Evolutionary conservation across 1,139 yeast genomes (phyloP), one percentile per base, ranked within the genome.

Genomic region (Diutina pseudorugosa): DNA sequence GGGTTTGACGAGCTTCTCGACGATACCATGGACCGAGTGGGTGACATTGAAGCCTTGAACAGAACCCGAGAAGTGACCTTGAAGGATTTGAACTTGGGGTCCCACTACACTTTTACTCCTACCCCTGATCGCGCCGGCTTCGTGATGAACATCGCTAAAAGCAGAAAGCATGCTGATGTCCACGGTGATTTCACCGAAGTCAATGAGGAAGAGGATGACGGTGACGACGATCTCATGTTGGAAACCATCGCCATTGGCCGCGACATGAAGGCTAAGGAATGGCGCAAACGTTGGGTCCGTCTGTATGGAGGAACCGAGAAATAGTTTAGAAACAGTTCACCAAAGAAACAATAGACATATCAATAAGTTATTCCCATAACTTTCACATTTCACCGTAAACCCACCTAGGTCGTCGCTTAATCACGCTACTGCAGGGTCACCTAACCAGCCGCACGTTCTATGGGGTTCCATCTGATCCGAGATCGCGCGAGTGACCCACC

Each of bases 21-120:
- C 18, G 88, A 85, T 55, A 83, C 94, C 0, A 69, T 80, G n/a
- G 81, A 82, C 53, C 70, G 95, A 53, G 87, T 87, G 1, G 76
- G 79, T 9, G 93, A 82, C 44, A 86, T 87, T 53, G 95, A 87
- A 65, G 78, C 89, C 0, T 69, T 87, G 53, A 85, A 82, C n/a
- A 77, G 95, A 65, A 87, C 95, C 0, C 71, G 95, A 53, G 95
- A 87, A 61, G 57, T 87, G n/a, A 82, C 85, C 0, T 73, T 84
- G 51, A 87, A 87, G 61, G 95, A 86, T 59, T 73, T 87, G 55
- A 74, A 76, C 20, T 66, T 72, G 12, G 87, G 87, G 0, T 75
- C 80, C 18, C 61, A 62, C 5, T 79, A 76, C 58, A 54, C 51
- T 52, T 56, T 51, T 54, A 61, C 53, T 48, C 55, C 51, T 47